Evolutionary conservation across 345 rosid species (phyloP), one percentile per base, ranked within the genome.

Genomic region (Acer saccharum): DNA sequence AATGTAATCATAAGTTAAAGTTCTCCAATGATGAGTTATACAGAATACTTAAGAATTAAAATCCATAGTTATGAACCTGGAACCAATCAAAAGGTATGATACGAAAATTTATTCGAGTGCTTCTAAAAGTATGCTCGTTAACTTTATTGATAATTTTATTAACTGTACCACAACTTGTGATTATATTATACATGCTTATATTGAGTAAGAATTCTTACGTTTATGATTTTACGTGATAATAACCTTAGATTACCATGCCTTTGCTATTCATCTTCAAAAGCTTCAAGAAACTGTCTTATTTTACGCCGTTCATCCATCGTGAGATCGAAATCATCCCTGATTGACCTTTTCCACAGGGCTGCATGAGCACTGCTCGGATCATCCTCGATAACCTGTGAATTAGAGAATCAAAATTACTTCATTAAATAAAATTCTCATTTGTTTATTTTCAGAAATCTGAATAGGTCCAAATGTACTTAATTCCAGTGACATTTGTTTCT

Each of bases 201-300:
- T 70, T 65, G 35, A 14, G 12, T 52, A 13, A 21, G 77, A 60
- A 41, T 13, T 32, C 11, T 79, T 54, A 61, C 60, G 39, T 41
- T 21, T 65, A 21, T 75, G 21, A 69, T 66, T 65, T 55, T 71
- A 77, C 79, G 44, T 41, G 60, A 48, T 41, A 35, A 75, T 60
- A 17, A 1, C 68, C 68, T 29, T n/a, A 29, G 9, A 18, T 77
- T 18, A 62, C 74, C 3, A 50, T 69, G n/a, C 23, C 35, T 8
- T 27, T 20, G 44, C 64, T 50, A 10, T 62, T 86, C 81, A 17
- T 83, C 88, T 10, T 88, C 77, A 74, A 2, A 86, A 39, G 94
- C 78, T 87, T 89, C 90, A 65, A 96, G 88, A 80, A 89, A 87
- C 82, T 74, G 82, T 74, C 86, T 84, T 83, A 96, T 80, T 77